These are phyloP conservation scores for Catunica adiposa DNA, from an alignment of 2,329 filamentous ascomycete genomes.

Conservation along the genomic window DNA sequence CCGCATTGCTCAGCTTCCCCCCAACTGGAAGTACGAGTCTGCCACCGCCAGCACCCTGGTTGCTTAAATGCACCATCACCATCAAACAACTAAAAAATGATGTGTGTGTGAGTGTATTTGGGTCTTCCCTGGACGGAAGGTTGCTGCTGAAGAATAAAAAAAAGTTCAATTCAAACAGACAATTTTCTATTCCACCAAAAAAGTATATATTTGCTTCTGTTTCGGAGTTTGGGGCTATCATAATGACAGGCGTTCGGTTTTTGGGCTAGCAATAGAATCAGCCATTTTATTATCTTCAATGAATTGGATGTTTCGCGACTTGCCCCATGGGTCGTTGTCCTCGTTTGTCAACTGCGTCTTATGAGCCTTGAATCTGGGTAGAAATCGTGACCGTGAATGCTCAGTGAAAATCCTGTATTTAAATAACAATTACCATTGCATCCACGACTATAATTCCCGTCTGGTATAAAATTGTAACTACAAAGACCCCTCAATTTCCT, in stretches of 20 bases:
- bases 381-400: too few relatives aligned
- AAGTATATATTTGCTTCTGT: neutral
- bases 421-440: neutral
- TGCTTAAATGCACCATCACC: conserved; percentile 42
- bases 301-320: conserved; percentile 5
- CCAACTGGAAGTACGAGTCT: conserved; percentile 98
- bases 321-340: neutral
- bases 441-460: neutral
- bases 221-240: conserved; percentile 3
- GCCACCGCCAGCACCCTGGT: conserved; percentile 90
- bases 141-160: conserved; percentile 13
- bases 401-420: too few relatives aligned
- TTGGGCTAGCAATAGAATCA: conserved; percentile 4
- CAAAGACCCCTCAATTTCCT: conserved; percentile 38
- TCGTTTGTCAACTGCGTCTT: conserved; percentile 1
- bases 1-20: conserved; percentile 69
- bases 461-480: neutral
- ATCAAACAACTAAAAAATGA: conserved; percentile 7
- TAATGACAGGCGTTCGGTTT: conserved; percentile 4
- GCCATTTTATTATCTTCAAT: conserved; percentile 7
- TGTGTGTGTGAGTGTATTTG: conserved; percentile 10
- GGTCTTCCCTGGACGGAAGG: conserved; percentile 8
- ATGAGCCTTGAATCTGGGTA: neutral
- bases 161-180: conserved; percentile 8
- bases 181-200: conserved; percentile 11